phyloP scores from a whole-genome alignment of 2,329 filamentous ascomycete species.

The Aspergillus intermedius region DNA sequence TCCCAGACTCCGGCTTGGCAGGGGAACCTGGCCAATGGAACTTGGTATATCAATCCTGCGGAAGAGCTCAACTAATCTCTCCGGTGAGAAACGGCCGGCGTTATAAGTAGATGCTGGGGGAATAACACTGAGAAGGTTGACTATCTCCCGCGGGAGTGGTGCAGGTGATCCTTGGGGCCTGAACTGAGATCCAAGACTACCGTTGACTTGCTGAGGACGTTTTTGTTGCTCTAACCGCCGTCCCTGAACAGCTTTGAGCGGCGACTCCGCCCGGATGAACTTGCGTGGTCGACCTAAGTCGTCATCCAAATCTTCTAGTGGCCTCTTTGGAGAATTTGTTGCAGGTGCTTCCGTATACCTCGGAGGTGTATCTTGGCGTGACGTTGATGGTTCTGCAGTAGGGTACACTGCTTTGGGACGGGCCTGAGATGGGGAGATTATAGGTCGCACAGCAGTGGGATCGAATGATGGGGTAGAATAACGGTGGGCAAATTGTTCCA shows the following conservation, averaged over 20 bases:
- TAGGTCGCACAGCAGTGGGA: constrained; percentile 70
- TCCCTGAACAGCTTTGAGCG: constrained; percentile 83
- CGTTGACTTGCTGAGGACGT: constrained; percentile 34
- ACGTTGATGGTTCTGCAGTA: constrained; percentile 14
- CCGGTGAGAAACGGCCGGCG: constrained; percentile 61
- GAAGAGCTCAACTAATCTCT: constrained; percentile 67
- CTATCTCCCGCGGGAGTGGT: constrained; percentile 64
- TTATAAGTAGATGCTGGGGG: constrained; percentile 68
- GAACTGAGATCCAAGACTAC: constrained; percentile 24
- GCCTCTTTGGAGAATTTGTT: constrained; percentile 47
- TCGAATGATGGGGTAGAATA: constrained; percentile 71
- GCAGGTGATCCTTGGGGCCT: constrained; percentile 53
- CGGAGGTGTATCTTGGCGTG: constrained; percentile 30
- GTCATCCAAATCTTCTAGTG: constrained; percentile 67
- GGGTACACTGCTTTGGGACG: constrained; percentile 50
- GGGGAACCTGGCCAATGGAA: constrained; percentile 32
- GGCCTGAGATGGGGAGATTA: constrained; percentile 79
- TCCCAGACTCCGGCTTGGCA: constrained; percentile 27
- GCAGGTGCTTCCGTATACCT: constrained; percentile 30
- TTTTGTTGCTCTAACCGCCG: constrained; percentile 74
- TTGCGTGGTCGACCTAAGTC: constrained; percentile 73
- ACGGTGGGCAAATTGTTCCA: constrained; percentile 68
- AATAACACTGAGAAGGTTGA: constrained; percentile 62
- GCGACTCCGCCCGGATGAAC: constrained; percentile 80
- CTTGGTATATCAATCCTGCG: constrained; percentile 61